Evolutionary conservation across 2,329 filamentous ascomycete species (phyloP).

Genomic region (Monilinia vaccinii-corymbosi): DNA sequence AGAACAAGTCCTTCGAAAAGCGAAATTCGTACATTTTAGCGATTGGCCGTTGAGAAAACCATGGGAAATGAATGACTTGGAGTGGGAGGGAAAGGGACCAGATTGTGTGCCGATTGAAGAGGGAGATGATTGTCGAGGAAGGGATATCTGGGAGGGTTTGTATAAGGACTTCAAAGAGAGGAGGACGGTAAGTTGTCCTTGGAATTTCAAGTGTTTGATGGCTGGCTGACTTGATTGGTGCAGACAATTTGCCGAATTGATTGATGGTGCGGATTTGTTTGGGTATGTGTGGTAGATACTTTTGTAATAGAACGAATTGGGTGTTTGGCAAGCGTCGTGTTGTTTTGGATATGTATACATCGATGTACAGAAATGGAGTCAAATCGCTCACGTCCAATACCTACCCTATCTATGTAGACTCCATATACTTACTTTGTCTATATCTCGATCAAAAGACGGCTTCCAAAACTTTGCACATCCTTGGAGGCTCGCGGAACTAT

Average conservation of each 20-base stretch:
- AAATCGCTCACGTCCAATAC: too few relatives aligned
- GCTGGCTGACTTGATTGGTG: not conserved
- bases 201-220: not conserved
- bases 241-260: not conserved
- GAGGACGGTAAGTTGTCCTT: constrained; percentile 13
- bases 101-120: constrained; percentile 14
- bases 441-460: not conserved
- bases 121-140: constrained; percentile 18
- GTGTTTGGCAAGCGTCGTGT: not conserved
- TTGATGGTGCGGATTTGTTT: not conserved
- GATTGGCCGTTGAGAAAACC: constrained; percentile 53
- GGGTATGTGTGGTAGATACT: not conserved
- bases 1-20: constrained; percentile 38
- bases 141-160: constrained; percentile 23
- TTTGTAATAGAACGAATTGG: not conserved
- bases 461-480: too few relatives aligned
- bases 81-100: constrained; percentile 11
- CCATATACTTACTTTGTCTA: not conserved
- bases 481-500: not conserved
- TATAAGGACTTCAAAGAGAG: constrained; percentile 23
- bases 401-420: not conserved
- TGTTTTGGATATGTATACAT: not conserved
- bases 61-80: constrained; percentile 35
- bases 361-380: not conserved
- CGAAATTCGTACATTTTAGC: constrained; percentile 50